Percentiles rank a stretch among this genome's conserved stretches.
phyloP scores from a whole-genome alignment of 768 basidiomycete genomes.

The Leucocoprinus leucothites region DNA sequence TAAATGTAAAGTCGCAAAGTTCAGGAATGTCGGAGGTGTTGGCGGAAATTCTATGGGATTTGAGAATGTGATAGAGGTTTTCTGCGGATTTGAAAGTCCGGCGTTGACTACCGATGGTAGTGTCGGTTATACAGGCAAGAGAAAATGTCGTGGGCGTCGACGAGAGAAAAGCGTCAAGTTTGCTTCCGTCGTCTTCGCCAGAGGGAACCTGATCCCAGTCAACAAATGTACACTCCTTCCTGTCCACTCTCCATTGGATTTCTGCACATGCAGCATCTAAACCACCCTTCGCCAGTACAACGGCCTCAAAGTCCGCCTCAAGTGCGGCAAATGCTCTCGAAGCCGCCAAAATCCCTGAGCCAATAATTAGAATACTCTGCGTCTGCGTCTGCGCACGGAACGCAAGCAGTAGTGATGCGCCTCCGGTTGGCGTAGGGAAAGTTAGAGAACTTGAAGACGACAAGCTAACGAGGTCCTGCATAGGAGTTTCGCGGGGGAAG shows the following conservation, averaged over 20 bases:
- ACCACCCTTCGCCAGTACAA: slow-evolving; percentile 57
- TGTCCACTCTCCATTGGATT: slow-evolving; percentile 57
- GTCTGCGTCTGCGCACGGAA: slow-evolving; percentile 55
- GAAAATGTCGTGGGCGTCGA: slow-evolving; percentile 24
- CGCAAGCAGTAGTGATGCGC: slow-evolving; percentile 78
- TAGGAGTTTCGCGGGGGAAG: background rate
- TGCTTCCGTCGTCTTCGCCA: slow-evolving; percentile 32
- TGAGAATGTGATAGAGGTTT: slow-evolving; percentile 54
- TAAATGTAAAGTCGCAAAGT: slow-evolving; percentile 88
- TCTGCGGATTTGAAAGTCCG: slow-evolving; percentile 54
- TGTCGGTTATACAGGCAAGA: slow-evolving; percentile 83
- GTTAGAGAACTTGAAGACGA: background rate
- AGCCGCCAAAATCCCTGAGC: slow-evolving; percentile 78
- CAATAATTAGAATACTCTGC: slow-evolving; percentile 66
- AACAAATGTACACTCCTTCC: slow-evolving; percentile 54
- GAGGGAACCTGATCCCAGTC: slow-evolving; percentile 50
- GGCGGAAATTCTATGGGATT: slow-evolving; percentile 59
- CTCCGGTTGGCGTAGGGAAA: slow-evolving; percentile 44
- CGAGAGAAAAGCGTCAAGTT: slow-evolving; percentile 47
- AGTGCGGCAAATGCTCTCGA: slow-evolving; percentile 79
- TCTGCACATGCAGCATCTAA: slow-evolving; percentile 60
- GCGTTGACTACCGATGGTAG: slow-evolving; percentile 41
- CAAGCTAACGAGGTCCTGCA: slow-evolving; percentile 11
- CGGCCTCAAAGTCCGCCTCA: slow-evolving; percentile 73
- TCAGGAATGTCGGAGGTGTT: slow-evolving; percentile 87